Base-by-base conservation (phyloP, 106 monocot genomes). In the Alisma plantagoaquatica region DNA sequence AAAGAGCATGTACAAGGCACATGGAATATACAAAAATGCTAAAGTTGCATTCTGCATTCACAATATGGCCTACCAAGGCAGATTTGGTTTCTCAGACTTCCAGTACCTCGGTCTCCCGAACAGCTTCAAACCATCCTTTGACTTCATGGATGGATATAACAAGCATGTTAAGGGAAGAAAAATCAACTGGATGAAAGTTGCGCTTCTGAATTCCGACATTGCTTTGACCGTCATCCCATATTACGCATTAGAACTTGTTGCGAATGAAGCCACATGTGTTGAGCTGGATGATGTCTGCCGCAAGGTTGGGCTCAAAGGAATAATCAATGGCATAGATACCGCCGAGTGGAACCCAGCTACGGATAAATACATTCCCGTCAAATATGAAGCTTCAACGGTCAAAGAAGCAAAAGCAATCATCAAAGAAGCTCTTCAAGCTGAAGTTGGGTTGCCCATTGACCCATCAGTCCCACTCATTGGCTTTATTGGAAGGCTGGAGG, bases 171-270 rank as follows among this genome's bases (percentile, higher is more conserved):
- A 81, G 73, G 94, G 94, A 33, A 73, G 71, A 56, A 96, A 96
- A 71, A 84, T 88, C 53, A 96, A 96, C 57, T 96, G 94, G 94
- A 73, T 96, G 88, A 84, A 84, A 63, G 94, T 88, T 51, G 84
- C 73, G 44, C 75, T 96, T 19, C 20, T 67, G 42, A 78, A 88
- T 65, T 69, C 83, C 5, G 76, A 96, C 61, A 70, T 20, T 48
- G 66, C 68, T 10, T 4, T 96, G 0, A 88, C 88, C 29, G 94
- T 96, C 24, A 88, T 83, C 52, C 81, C 87, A 18, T 73, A 84
- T 50, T 96, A 96, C 51, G 83, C 94, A 18, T 23, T 70, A 64
- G 94, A 96, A 56, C 66, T 96, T 53, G 28, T 62, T 43, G 84
- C 94, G 23, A 79, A 79, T 8, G 14, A 8, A 41, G 73, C 62